Conservation (phyloP, 805 yeast genomes). For the Torulaspora delbrueckii region DNA sequence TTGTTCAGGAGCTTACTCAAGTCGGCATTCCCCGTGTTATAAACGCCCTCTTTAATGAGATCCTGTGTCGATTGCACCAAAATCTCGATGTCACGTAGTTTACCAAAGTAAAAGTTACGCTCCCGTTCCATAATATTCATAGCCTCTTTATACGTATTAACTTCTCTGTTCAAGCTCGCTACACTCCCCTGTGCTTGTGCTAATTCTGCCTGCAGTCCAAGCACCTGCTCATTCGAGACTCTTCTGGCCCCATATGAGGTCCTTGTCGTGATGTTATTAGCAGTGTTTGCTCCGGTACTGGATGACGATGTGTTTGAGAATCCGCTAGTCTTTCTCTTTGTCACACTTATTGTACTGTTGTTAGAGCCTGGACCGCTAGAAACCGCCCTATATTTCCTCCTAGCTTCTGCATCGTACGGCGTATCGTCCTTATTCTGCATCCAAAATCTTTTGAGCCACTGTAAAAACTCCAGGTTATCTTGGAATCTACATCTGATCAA, state of each 20-base stretch:
- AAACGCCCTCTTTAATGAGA: slow-evolving; percentile 42
- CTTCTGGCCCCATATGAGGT: slow-evolving; percentile 28
- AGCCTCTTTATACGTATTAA: slow-evolving; percentile 52
- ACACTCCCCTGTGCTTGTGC: slow-evolving; percentile 42
- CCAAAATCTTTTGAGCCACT: slow-evolving; percentile 88
- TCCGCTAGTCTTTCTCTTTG: slow-evolving; percentile 24
- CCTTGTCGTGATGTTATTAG: slow-evolving; percentile 15
- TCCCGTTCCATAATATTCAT: slow-evolving; percentile 71
- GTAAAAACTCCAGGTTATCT: slow-evolving; percentile 89
- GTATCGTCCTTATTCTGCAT: slow-evolving; percentile 62
- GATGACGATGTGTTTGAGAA: slow-evolving; percentile 2
- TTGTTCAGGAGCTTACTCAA: slow-evolving; percentile 47
- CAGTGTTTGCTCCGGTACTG: neutral
- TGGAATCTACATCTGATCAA: slow-evolving; percentile 85
- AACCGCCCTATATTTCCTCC: slow-evolving; percentile 43
- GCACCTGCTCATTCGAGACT: slow-evolving; percentile 27
- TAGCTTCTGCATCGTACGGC: slow-evolving; percentile 62
- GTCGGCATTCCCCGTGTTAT: slow-evolving; percentile 31
- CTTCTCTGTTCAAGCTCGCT: slow-evolving; percentile 39
- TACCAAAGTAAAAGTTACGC: slow-evolving; percentile 85
- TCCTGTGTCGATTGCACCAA: slow-evolving; percentile 62
- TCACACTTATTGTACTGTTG: slow-evolving; percentile 19
- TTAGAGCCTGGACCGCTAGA: slow-evolving; percentile 9
- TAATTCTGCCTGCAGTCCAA: slow-evolving; percentile 42
- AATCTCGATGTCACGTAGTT: slow-evolving; percentile 83